Conservation (phyloP, 768 basidiomycete genomes). For the Leccinum fibrillosum region DNA sequence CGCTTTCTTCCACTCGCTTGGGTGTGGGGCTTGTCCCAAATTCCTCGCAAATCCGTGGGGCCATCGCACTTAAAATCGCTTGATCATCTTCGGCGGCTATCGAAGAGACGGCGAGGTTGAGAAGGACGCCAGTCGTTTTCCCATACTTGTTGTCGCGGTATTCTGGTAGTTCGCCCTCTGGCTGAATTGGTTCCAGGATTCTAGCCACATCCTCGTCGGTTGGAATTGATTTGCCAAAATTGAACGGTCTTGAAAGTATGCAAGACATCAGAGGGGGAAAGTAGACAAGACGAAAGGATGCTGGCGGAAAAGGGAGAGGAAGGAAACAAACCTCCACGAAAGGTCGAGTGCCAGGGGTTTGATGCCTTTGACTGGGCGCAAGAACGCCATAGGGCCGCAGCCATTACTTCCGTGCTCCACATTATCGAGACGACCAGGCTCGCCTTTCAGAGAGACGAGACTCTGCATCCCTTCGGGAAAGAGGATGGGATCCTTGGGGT, state of each 20-base stretch:
- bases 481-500: constrained; percentile 31
- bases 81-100: constrained; percentile 13
- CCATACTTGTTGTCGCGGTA: constrained; percentile 14
- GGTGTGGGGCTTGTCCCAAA: constrained; percentile 28
- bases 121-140: constrained; percentile 7
- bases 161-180: constrained; percentile 11
- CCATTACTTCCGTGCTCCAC: not conserved
- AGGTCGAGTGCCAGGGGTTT: constrained; percentile 57
- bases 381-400: constrained; percentile 15
- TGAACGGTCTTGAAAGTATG: constrained; percentile 43
- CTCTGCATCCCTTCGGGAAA: constrained; percentile 32
- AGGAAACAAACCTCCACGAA: constrained; percentile 59
- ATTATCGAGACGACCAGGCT: not conserved
- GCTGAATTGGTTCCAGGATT: constrained; percentile 14
- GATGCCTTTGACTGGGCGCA: constrained; percentile 58
- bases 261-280: not conserved
- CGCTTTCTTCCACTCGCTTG: constrained; percentile 9
- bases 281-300: not conserved
- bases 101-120: constrained; percentile 5
- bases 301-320: not conserved
- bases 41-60: constrained; percentile 19
- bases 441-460: constrained; percentile 25
- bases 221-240: constrained; percentile 33
- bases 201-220: constrained; percentile 31
- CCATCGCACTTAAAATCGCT: not conserved